These are phyloP conservation scores for Salicornia ramosissima DNA, from an alignment of 148 eudicot genomes.

Conservation along the genomic window DNA sequence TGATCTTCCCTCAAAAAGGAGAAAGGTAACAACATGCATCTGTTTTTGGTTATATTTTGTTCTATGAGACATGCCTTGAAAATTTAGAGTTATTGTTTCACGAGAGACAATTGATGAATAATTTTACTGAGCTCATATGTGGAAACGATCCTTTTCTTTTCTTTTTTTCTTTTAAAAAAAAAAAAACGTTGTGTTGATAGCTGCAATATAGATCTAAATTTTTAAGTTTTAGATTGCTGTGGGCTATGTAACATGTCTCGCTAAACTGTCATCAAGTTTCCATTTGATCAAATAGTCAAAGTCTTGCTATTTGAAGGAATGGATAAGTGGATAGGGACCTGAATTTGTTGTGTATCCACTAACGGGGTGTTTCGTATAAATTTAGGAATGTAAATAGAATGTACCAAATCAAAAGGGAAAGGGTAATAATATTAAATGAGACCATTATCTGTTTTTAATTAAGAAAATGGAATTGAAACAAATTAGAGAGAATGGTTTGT, in stretches of 20 bases:
- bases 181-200: background rate
- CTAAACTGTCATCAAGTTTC: background rate
- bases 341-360: background rate
- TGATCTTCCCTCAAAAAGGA: conserved; percentile 91
- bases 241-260: background rate
- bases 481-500: too few relatives aligned
- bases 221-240: background rate
- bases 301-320: too few relatives aligned
- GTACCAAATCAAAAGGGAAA: too few relatives aligned
- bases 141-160: background rate
- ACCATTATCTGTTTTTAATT: too few relatives aligned
- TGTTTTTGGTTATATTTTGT: background rate
- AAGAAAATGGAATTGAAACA: too few relatives aligned
- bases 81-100: background rate
- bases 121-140: background rate
- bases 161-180: background rate
- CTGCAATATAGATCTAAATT: background rate
- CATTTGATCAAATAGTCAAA: background rate
- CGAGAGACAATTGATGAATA: background rate
- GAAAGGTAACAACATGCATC: conserved; percentile 45
- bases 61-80: background rate
- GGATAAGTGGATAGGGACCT: background rate
- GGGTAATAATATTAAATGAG: too few relatives aligned
- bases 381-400: too few relatives aligned
- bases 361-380: too few relatives aligned